Percentiles rank a stretch among this genome's conserved stretches.
phyloP scores from a whole-genome alignment of 148 eudicot species.

The Diospyros lotus region DNA sequence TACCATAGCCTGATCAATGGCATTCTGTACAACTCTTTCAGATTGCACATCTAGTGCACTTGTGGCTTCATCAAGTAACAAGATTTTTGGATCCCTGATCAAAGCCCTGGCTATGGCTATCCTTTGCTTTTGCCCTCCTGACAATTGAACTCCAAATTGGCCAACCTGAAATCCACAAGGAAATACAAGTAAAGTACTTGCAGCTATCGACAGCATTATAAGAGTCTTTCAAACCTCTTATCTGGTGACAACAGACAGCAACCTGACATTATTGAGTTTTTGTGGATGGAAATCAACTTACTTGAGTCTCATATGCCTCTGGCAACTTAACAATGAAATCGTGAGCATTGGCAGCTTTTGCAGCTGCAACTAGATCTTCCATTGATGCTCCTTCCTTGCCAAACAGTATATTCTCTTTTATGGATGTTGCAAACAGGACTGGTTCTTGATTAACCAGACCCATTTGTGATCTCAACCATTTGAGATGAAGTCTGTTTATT shows the following conservation, averaged over 20 bases:
- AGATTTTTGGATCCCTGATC: slow-evolving; percentile 44
- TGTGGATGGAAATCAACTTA: slow-evolving; percentile 10
- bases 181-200: background rate
- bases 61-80: slow-evolving; percentile 56
- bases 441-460: slow-evolving; percentile 62
- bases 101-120: slow-evolving; percentile 55
- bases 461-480: slow-evolving; percentile 56
- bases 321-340: slow-evolving; percentile 45
- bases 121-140: slow-evolving; percentile 54
- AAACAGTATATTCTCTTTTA: slow-evolving; percentile 43
- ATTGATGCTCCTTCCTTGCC: slow-evolving; percentile 46
- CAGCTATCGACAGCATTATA: background rate
- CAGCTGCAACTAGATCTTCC: slow-evolving; percentile 39
- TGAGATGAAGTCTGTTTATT: slow-evolving; percentile 42
- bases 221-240: too few species aligned
- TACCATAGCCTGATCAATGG: slow-evolving; percentile 41
- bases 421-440: slow-evolving; percentile 50
- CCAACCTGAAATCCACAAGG: slow-evolving; percentile 35
- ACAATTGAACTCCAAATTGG: slow-evolving; percentile 50
- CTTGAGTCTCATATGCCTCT: slow-evolving; percentile 47
- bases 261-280: background rate
- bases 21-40: slow-evolving; percentile 42
- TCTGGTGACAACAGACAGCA: too few species aligned
- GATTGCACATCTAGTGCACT: slow-evolving; percentile 51
- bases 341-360: slow-evolving; percentile 50